Base-by-base conservation (phyloP, 345 rosid genomes). In the Sonneratia caseolaris region DNA sequence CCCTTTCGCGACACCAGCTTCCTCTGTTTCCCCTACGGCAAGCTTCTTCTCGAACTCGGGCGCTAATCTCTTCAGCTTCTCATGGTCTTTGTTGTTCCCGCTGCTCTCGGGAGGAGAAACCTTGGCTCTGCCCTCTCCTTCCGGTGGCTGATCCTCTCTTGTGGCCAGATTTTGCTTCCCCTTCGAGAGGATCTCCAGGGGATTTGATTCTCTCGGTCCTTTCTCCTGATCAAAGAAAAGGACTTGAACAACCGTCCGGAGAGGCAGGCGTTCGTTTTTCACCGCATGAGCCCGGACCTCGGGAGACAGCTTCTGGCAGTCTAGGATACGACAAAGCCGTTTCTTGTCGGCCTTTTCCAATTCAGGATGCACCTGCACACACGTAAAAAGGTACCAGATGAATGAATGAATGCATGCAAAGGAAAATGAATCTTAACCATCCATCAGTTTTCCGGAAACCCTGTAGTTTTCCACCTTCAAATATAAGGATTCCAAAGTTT, bases 211-310 rank as follows among this genome's bases (percentile, higher is more conserved):
- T 21, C n/a, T 67, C 2, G 81, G 71, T 78, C 85, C 56, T 67
- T 84, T 81, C 72, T 92, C 97, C 71, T 89, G 98, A 24, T 96
- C 99, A 38, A 89, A 96, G 84, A 84, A 96, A 72, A 92, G 89
- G 74, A 89, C 88, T 76, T 89, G 99, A 68, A 96, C 99, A 2
- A 96, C 98, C 2, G 98, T 96, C 79, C 97, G 86, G 77, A 96
- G 55, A 11, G 99, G 99, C 37, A 96, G 84, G 72, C 96, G 82
- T 81, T 92, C 99, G 48, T 96, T 96, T 81, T 92, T 96, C 51
- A 91, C 93, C 0, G 98, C 99, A 21, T 91, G 99, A 1, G 97
- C 84, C 0, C 99, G 92, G 36, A 92, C 86, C 70, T 89, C 94
- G 27, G 86, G 82, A 13, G 99, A 89, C 74, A 96, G 81, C 76